Evolutionary conservation across 2,329 filamentous ascomycete species (phyloP), one percentile per base, ranked within the genome.

Genomic region (Setomelanomma holmii): DNA sequence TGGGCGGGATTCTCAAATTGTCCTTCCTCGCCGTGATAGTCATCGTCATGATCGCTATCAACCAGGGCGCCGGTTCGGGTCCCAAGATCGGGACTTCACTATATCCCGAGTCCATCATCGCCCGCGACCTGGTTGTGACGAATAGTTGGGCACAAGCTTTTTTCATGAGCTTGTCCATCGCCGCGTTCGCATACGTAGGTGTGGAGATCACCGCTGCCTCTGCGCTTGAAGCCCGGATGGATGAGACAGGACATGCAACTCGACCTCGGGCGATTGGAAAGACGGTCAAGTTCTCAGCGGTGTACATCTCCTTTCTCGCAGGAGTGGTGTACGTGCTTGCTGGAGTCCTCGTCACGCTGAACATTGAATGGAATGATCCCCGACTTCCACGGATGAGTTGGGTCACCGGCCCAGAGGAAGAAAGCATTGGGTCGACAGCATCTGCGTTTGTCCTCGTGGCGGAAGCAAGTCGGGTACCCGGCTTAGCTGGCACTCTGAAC

Each of bases 161-260:
- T 23, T 46, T 56, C 33, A 49, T 56, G 45, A 52, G 49, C 21
- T 40, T 56, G 8, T 52, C 53, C 4, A 68, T 70, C 6, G 68
- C 71, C 20, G 63, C 67, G 3, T 75, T 69, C 40, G 63, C 72
- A 17, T 75, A 69, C 51, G 66, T 74, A 17, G 71, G 71, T 1
- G 64, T 75, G 33, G 72, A 75, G 43, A 63, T 69, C 38, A 64
- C 71, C 1, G 69, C 71, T 2, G 71, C 70, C 0, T 68, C 65
- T 10, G 68, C 72, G 4, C 55, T 74, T 1, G 72, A 74, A 51
- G 69, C 70, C 3, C 56, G 62, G 2, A 49, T 48, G 6, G 45
- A 45, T 8, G 16, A 35, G 22, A 42, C 41, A 14, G 24, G 22
- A 21, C 44, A 14, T 16, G 33, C 48, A 20, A 27, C n/a, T 16